Conservation (phyloP, 1,284 basidiomycete genomes). For the Apiotrichum porosum region DNA sequence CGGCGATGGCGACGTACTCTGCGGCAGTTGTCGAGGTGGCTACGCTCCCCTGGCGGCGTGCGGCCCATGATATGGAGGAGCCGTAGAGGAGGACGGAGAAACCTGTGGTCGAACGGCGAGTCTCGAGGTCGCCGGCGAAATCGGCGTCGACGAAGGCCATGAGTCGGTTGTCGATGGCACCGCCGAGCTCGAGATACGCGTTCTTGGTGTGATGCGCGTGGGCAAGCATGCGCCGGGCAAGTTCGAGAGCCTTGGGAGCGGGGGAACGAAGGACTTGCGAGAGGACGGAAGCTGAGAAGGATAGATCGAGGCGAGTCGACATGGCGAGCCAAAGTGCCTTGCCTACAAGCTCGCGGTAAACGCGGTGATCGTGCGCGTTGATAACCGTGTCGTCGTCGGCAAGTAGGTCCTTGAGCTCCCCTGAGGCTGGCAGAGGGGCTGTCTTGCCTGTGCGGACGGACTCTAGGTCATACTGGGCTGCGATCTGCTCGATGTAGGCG, state of each 20-base stretch:
- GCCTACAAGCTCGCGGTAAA: constrained; percentile 28
- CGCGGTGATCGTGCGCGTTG: neutral
- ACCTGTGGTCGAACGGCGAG: constrained; percentile 45
- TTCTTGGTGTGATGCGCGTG: constrained; percentile 48
- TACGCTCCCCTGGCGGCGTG: constrained; percentile 46
- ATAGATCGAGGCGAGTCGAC: constrained; percentile 29
- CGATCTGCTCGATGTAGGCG: constrained; percentile 47
- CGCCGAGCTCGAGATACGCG: constrained; percentile 40
- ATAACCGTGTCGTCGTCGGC: neutral
- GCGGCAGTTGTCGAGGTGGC: constrained; percentile 49
- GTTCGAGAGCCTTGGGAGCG: constrained; percentile 45
- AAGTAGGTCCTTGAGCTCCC: neutral
- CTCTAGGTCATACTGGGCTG: constrained; percentile 33
- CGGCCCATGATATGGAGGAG: constrained; percentile 48
- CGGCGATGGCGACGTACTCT: constrained; percentile 52
- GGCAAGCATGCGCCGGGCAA: constrained; percentile 47
- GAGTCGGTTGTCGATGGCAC: neutral
- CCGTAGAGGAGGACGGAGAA: constrained; percentile 42
- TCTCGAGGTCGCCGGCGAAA: neutral
- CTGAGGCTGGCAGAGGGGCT: constrained; percentile 4
- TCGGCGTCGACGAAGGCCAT: neutral
- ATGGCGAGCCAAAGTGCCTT: constrained; percentile 26
- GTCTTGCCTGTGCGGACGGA: constrained; percentile 6
- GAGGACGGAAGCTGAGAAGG: constrained; percentile 27
- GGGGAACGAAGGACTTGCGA: constrained; percentile 19